Base-by-base conservation (phyloP, 805 yeast species). In the Dipodascus geniculatus region DNA sequence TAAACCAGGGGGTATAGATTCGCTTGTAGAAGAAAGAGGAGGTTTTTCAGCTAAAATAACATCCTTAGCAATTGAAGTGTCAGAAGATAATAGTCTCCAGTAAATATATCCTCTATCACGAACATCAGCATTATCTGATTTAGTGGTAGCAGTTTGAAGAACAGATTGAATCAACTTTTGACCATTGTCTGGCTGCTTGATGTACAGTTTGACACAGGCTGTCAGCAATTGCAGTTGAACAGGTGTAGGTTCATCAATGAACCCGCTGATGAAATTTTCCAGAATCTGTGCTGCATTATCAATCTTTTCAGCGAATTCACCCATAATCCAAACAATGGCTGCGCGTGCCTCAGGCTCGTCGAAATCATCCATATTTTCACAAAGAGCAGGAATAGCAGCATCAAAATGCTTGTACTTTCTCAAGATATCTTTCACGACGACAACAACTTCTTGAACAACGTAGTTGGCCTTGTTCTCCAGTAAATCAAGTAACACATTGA, bases 21-120 rank as follows among this genome's bases (percentile, higher is more conserved):
- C 83, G 28, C 90, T 79, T 1, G 89, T 83, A 1, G 87, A 77
- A 48, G 80, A 77, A 55, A 93, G 79, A 8, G 80, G 78, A 11
- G 96, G 95, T 54, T 86, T 71, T 56, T 77, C 78, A 9, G 80
- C 74, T 55, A 83, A 68, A 24, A 87, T 74, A 49, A 87, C 72
- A 48, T 74, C 72, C 58, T 75, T 72, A 51, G 85, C 95, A 58
- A 89, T 80, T 50, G 86, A 83, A 2, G 83, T 80, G 63, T 91
- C 97, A 61, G 88, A 81, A 1, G 95, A 80, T 9, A 90, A 68
- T 48, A 90, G 66, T 53, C 96, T 77, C 96, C 96, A 87, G 70
- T 90, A 90, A 61, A 88, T 82, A 64, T 75, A 86, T 0, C 93
- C 96, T 49, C 96, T 70, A 63, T 87, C 95, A 57, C 96, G 75